Evolutionary conservation across 306 rosid genomes (phyloP), one percentile per base, ranked within the genome.

Genomic region (Inga leiocalycina): DNA sequence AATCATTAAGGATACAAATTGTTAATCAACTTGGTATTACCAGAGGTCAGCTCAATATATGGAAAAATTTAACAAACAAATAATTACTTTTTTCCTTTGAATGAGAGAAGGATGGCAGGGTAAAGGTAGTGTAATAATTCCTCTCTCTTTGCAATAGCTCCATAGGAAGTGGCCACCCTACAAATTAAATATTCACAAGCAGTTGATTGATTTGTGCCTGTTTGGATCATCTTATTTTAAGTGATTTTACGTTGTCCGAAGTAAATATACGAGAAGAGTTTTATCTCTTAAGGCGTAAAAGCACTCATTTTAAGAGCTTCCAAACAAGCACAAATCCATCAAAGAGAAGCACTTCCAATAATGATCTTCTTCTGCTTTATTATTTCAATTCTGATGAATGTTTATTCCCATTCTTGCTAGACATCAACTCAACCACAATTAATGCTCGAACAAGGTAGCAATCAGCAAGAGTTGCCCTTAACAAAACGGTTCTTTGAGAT

Each of bases 11-110:
- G 48, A 68, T 68, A 35, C 61, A 35, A 46, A 69, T 12, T 35
- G 52, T 14, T 65, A 79, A 48, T 54, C 46, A 81, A 77, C 82
- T 77, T 56, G 17, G 56, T 35, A 61, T 77, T 46, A 35, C 9
- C 54, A 83, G 62, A 52, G 52, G 32, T 44, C 72, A 32, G 73
- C 52, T 34, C 39, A 82, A 27, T 44, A 30, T 49, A 82, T 9
- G 44, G 34, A 82, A 46, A 76, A 56, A 9, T 20, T 46, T 6
- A 70, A 22, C 20, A 57, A 56, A 45, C 19, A 72, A 24, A 43
- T 43, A n/a, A 45, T 14, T 46, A 20, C 0, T 45, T 71, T 71
- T 16, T 71, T 13, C 10, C 24, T 39, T 71, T 22, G 46, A 67
- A 57, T 46, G 48, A 68, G 12, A 8, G 48, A 37, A 20, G 48